Conservation (phyloP, 129 eudicot species). For the Calendula officinalis region DNA sequence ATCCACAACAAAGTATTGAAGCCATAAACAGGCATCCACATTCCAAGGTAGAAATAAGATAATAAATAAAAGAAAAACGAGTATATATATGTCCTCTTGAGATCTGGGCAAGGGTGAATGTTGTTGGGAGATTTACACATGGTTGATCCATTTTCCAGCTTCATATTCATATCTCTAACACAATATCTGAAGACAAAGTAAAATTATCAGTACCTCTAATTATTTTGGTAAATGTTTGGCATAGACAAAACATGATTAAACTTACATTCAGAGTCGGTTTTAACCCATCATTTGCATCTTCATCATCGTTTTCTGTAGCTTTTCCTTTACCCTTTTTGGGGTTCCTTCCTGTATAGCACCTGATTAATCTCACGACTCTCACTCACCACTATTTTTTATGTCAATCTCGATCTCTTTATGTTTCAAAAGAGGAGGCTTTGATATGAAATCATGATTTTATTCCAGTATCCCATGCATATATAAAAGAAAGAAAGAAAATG, state of each 20-base stretch:
- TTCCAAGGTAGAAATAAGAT: neutral
- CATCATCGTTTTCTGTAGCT: constrained; percentile 40
- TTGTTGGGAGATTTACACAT: constrained; percentile 12
- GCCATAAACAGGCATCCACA: constrained; percentile 15
- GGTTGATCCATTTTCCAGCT: constrained; percentile 23
- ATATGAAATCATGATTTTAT: too few relatives aligned
- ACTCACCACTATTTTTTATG: neutral
- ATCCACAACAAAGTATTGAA: constrained; percentile 17
- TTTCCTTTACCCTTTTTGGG: constrained; percentile 39
- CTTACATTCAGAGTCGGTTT: constrained; percentile 92
- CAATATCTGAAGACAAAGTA: constrained; percentile 33
- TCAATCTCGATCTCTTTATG: neutral
- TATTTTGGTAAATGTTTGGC: constrained; percentile 6
- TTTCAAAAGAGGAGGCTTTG: constrained; percentile 11
- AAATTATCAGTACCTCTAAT: constrained; percentile 4
- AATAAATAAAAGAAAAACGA: neutral
- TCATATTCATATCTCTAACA: constrained; percentile 37
- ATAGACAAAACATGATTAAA: neutral
- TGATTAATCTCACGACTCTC: constrained; percentile 23
- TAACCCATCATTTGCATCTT: constrained; percentile 58
- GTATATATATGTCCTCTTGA: constrained; percentile 4
- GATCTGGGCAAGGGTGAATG: neutral
- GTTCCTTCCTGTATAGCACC: too few relatives aligned
- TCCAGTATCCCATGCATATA: constrained; percentile 29
- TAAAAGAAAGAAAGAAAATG: neutral